A percentile compares a stretch with the other conserved stretches of the same genome.
Conservation (phyloP, 2,329 filamentous ascomycete species). For the Fusarium falciforme region DNA sequence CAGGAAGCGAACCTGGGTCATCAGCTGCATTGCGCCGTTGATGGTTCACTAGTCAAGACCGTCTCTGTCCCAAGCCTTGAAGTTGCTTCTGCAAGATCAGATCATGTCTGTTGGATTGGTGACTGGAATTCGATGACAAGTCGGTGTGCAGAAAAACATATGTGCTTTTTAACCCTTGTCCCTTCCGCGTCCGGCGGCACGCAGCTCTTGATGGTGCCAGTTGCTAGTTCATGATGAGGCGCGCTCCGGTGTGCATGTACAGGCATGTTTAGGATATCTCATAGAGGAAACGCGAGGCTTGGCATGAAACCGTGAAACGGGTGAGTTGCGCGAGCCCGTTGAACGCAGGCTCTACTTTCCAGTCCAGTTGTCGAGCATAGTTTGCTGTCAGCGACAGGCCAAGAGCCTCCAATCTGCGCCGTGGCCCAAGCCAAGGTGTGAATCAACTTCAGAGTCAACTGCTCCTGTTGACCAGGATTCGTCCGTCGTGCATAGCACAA, state of each 20-base stretch:
- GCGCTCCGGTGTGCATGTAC: constrained; percentile 3
- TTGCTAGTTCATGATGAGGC: background rate
- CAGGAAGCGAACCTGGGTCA: background rate
- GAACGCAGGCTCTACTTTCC: background rate
- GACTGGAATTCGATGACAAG: constrained; percentile 4
- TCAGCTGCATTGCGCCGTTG: constrained; percentile 1
- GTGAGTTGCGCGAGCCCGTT: background rate
- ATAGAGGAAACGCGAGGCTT: constrained; percentile 3
- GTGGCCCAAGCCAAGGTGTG: background rate
- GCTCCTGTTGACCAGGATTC: background rate
- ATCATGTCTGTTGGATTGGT: constrained; percentile 15
- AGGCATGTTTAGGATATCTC: constrained; percentile 25
- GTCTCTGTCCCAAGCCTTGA: constrained; percentile 1
- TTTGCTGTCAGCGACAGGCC: background rate
- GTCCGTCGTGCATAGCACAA: background rate
- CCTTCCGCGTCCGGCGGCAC: background rate
- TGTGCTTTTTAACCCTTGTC: background rate
- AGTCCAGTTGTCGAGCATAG: background rate
- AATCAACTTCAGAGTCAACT: background rate
- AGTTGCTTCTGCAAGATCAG: constrained; percentile 31
- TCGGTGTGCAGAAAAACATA: background rate
- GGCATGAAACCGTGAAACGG: constrained; percentile 6
- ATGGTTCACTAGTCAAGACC: constrained; percentile 1
- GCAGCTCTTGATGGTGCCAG: constrained; percentile 3
- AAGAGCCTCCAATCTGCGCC: background rate